Evolutionary conservation across 306 rosid genomes (phyloP).

Genomic region (Vachellia collinsii): DNA sequence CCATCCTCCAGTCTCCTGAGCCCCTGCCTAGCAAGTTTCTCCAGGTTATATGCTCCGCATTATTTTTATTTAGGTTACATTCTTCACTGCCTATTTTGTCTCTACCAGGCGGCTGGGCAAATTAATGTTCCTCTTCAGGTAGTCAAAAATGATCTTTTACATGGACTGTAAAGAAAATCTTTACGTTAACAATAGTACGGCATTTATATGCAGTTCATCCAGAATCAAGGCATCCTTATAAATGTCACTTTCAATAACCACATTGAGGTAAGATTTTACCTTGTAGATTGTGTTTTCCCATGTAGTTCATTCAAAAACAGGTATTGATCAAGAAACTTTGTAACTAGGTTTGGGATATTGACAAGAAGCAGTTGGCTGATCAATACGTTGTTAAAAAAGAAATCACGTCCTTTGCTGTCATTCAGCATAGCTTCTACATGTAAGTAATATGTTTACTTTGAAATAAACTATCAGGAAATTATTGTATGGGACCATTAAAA

Average conservation of each 20-base stretch:
- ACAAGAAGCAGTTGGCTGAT: conserved; percentile 54
- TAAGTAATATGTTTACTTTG: conserved; percentile 48
- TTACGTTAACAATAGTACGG: conserved; percentile 26
- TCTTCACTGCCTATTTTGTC: not conserved
- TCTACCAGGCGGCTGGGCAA: not conserved
- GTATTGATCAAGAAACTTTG: conserved; percentile 28
- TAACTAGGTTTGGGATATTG: conserved; percentile 85
- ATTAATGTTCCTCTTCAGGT: conserved; percentile 22
- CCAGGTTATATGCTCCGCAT: conserved; percentile 51
- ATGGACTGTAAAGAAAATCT: conserved; percentile 2
- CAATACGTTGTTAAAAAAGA: conserved; percentile 56
- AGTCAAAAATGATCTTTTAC: conserved; percentile 2
- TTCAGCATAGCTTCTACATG: conserved; percentile 66
- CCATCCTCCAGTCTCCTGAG: conserved; percentile 67
- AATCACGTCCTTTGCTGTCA: conserved; percentile 62
- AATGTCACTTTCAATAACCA: conserved; percentile 65
- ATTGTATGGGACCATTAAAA: conserved; percentile 11
- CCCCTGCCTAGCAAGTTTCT: conserved; percentile 73
- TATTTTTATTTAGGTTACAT: not conserved
- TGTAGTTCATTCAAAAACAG: conserved; percentile 19
- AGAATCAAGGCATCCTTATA: conserved; percentile 71
- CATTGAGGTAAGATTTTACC: conserved; percentile 67
- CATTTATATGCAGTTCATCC: conserved; percentile 59
- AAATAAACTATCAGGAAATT: conserved; percentile 11
- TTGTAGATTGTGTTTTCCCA: conserved; percentile 17